Evolutionary conservation across 2,329 filamentous ascomycete species (phyloP).

Genomic region (Aspergillus fijiensis): DNA sequence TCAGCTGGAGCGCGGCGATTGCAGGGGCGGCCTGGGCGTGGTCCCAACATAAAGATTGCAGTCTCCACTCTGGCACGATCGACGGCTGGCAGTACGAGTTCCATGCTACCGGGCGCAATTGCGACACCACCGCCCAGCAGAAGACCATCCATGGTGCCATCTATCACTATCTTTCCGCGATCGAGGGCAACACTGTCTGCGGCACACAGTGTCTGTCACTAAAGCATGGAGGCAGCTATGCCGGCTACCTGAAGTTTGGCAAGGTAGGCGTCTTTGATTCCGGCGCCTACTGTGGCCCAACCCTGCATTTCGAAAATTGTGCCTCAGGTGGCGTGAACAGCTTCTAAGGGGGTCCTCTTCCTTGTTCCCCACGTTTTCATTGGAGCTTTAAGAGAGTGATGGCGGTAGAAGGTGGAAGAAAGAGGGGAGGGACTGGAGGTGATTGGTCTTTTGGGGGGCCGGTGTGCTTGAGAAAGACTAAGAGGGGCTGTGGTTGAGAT

Average conservation of each 20-base stretch:
- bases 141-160: constrained; percentile 6
- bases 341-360: not conserved
- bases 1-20: not conserved
- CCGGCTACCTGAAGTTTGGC: not conserved
- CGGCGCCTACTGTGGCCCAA: not conserved
- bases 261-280: not conserved
- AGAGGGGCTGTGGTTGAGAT: too few species aligned
- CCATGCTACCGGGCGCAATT: constrained; percentile 6
- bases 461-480: too few species aligned
- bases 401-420: too few species aligned
- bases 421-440: too few species aligned
- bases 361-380: too few species aligned
- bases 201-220: constrained; percentile 8
- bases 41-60: not conserved
- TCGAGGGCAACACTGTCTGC: constrained; percentile 6
- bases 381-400: too few species aligned
- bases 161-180: constrained; percentile 2
- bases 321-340: not conserved
- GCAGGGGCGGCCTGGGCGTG: not conserved
- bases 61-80: not conserved
- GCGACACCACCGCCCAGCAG: constrained; percentile 9
- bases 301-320: not conserved
- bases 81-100: not conserved
- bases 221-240: not conserved
- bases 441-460: too few species aligned